These are phyloP conservation scores for Lentinula detonsa DNA, from an alignment of 768 basidiomycete species.

Conservation along the genomic window DNA sequence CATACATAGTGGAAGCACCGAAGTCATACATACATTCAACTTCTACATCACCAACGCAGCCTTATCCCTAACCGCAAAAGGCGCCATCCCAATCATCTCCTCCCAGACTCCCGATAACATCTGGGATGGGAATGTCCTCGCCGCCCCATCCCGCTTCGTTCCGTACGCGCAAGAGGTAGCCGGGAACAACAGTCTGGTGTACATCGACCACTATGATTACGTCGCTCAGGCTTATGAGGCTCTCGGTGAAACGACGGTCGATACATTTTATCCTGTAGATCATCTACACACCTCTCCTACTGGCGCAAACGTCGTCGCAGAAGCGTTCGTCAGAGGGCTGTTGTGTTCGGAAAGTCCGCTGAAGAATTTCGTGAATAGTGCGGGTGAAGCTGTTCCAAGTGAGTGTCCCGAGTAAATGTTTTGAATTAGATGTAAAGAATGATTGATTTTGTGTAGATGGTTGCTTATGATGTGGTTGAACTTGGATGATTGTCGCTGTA, in stretches of 20 bases:
- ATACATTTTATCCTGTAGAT: constrained; percentile 37
- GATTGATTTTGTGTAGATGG: constrained; percentile 10
- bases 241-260: constrained; percentile 28
- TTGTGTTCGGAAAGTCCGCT: constrained; percentile 31
- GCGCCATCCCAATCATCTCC: constrained; percentile 40
- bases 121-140: constrained; percentile 29
- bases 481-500: not conserved
- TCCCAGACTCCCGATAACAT: constrained; percentile 43
- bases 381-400: constrained; percentile 31
- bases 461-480: not conserved
- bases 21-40: constrained; percentile 38
- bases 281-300: constrained; percentile 39
- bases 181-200: constrained; percentile 28
- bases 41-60: constrained; percentile 41
- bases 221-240: constrained; percentile 33
- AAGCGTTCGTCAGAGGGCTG: constrained; percentile 40
- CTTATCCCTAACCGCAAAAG: constrained; percentile 34
- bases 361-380: constrained; percentile 27
- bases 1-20: constrained; percentile 24
- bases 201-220: constrained; percentile 42
- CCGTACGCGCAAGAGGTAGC: constrained; percentile 36
- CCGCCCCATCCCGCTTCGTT: constrained; percentile 34
- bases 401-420: constrained; percentile 6
- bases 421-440: not conserved
- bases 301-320: constrained; percentile 41